phyloP scores from a whole-genome alignment of 23 red algal genomes.

The Gracilaria vermiculophylla region DNA sequence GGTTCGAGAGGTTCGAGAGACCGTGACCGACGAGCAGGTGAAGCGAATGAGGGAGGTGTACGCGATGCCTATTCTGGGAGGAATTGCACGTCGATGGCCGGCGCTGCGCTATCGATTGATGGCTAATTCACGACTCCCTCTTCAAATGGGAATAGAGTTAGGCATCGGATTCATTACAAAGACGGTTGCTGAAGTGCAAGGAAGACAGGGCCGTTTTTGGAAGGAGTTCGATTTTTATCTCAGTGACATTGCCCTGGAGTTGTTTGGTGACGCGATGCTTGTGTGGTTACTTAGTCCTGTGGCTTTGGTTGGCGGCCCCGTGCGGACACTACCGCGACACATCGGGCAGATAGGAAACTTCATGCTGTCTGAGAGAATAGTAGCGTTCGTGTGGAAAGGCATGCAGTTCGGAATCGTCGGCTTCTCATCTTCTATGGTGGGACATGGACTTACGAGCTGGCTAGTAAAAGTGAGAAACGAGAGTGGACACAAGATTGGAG shows the following conservation, averaged over 20 bases:
- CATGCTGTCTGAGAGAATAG: constrained; percentile 39
- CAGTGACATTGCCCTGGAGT: constrained; percentile 84
- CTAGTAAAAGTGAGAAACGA: constrained; percentile 63
- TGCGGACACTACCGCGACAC: constrained; percentile 68
- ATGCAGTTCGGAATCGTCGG: constrained; percentile 89
- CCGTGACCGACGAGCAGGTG: constrained; percentile 3
- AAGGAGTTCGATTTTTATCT: constrained; percentile 96
- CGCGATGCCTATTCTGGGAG: constrained; percentile 33
- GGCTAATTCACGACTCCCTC: constrained; percentile 65
- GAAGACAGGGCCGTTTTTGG: constrained; percentile 77
- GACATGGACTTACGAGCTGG: constrained; percentile 80
- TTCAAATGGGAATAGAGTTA: constrained; percentile 83
- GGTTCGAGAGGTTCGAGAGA: background rate
- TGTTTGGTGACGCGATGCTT: constrained; percentile 89
- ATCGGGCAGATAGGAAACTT: constrained; percentile 69
- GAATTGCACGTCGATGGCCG: constrained; percentile 51
- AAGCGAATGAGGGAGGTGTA: constrained; percentile 15
- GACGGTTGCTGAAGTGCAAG: constrained; percentile 77
- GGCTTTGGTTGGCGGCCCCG: constrained; percentile 1
- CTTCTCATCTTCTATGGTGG: constrained; percentile 80
- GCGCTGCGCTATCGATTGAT: constrained; percentile 71
- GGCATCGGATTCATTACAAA: constrained; percentile 82
- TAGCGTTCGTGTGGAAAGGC: constrained; percentile 66
- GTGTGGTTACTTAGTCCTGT: constrained; percentile 96
- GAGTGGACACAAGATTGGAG: background rate